These are phyloP conservation scores for Didymosphaeria variabile DNA, from an alignment of 2,329 filamentous ascomycete species.

Conservation along the genomic window DNA sequence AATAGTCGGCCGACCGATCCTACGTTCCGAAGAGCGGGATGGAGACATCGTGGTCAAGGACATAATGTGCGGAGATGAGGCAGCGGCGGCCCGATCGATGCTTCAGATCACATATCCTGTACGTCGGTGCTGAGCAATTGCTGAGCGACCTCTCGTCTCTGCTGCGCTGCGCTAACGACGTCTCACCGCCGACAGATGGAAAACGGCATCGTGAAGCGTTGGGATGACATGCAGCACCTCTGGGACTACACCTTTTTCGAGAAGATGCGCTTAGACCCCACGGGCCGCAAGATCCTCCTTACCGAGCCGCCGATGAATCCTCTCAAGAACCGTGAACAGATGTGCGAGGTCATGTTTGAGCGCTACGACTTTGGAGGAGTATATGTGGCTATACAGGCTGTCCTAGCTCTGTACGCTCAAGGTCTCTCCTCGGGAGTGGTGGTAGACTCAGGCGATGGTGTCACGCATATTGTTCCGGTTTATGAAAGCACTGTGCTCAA, in stretches of 20 bases:
- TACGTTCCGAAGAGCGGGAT: slow-evolving; percentile 92
- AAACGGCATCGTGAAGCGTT: slow-evolving; percentile 98
- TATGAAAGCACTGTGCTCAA: slow-evolving; percentile 98
- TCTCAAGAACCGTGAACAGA: slow-evolving; percentile 93
- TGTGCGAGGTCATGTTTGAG: slow-evolving; percentile 99
- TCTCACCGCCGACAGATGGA: slow-evolving; percentile 74
- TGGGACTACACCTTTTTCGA: slow-evolving; percentile 99
- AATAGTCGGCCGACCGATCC: slow-evolving; percentile 96
- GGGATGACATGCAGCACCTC: slow-evolving; percentile 99
- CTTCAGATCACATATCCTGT: slow-evolving; percentile 96
- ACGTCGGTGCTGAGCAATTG: slow-evolving; percentile 45
- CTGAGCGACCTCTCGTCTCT: slow-evolving; percentile 20
- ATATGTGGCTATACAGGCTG: slow-evolving; percentile 97
- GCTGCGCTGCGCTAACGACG: slow-evolving; percentile 36
- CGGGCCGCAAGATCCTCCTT: slow-evolving; percentile 93
- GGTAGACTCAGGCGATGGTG: slow-evolving; percentile 96
- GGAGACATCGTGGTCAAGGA: slow-evolving; percentile 83
- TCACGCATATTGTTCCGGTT: slow-evolving; percentile 97
- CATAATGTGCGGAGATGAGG: slow-evolving; percentile 99
- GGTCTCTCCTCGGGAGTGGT: slow-evolving; percentile 88
- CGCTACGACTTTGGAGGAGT: slow-evolving; percentile 95
- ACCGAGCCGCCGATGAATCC: slow-evolving; percentile 99
- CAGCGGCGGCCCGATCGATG: slow-evolving; percentile 93
- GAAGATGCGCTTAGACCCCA: slow-evolving; percentile 92
- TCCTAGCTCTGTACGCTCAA: slow-evolving; percentile 94